Conservation (phyloP, 805 yeast species). For the Helenozyma rhizophorensis region DNA sequence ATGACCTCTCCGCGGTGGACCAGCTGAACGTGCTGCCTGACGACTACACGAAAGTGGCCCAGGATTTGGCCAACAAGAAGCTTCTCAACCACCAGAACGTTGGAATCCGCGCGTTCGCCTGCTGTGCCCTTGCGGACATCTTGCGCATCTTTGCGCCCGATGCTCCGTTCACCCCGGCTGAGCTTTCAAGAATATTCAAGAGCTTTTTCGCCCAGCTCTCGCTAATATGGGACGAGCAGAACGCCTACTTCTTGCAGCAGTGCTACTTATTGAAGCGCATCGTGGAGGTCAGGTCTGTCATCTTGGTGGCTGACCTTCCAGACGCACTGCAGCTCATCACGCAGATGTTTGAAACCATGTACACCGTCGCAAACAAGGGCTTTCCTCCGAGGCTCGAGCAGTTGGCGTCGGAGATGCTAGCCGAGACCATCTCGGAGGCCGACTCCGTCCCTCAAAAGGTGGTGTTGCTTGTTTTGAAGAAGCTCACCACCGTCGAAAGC, state of each 20-base stretch:
- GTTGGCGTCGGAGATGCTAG: constrained; percentile 63
- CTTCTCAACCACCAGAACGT: constrained; percentile 55
- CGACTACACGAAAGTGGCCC: constrained; percentile 39
- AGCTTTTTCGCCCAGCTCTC: constrained; percentile 62
- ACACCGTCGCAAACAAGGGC: constrained; percentile 42
- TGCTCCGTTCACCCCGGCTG: constrained; percentile 72
- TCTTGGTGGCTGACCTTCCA: constrained; percentile 71
- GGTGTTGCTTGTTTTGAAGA: constrained; percentile 60
- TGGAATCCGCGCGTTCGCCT: constrained; percentile 65
- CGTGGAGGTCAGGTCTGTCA: constrained; percentile 71
- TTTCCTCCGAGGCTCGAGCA: constrained; percentile 55
- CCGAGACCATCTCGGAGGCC: constrained; percentile 70
- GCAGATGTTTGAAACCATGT: constrained; percentile 57
- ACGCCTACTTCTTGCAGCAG: constrained; percentile 60
- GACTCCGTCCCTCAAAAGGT: constrained; percentile 59
- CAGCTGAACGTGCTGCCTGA: constrained; percentile 53
- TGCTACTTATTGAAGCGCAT: constrained; percentile 61
- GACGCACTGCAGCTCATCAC: constrained; percentile 53
- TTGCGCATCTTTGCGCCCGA: constrained; percentile 81
- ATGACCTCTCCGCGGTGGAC: constrained; percentile 58
- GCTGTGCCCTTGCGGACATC: constrained; percentile 74
- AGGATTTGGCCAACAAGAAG: constrained; percentile 54
- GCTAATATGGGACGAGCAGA: constrained; percentile 48
- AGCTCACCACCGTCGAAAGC: constrained; percentile 24
- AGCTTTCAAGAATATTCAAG: constrained; percentile 61